A percentile compares a stretch with the other conserved stretches of the same genome.
These are phyloP conservation scores for Raphidocelis subcapitata DNA, from an alignment of 139 green algal species.

Conservation along the genomic window DNA sequence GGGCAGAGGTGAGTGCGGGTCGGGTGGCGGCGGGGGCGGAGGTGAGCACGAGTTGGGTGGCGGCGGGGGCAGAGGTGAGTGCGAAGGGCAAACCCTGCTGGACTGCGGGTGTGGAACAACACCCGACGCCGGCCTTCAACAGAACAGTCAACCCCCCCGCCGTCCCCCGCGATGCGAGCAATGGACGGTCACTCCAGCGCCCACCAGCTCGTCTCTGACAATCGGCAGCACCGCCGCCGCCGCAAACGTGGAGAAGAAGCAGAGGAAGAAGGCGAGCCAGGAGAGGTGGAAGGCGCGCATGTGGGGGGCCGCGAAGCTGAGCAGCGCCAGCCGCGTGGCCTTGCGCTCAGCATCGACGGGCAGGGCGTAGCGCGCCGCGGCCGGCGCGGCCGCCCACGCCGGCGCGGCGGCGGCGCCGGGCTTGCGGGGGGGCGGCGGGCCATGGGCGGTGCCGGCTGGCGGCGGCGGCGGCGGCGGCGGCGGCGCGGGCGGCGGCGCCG, in stretches of 20 bases:
- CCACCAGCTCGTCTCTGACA: conserved; percentile 21
- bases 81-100: neutral
- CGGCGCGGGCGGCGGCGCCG: no score
- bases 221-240: conserved; percentile 55
- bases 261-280: conserved; percentile 52
- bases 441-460: no score
- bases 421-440: no score
- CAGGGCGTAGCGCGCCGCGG: neutral
- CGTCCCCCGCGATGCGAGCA: neutral
- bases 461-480: no score
- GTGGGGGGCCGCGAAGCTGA: conserved; percentile 5
- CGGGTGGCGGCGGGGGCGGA: no score
- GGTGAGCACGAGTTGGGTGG: no score
- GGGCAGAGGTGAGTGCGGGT: no score
- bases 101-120: neutral
- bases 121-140: neutral
- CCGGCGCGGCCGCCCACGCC: no score
- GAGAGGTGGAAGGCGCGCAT: conserved; percentile 39
- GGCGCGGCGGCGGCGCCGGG: no score
- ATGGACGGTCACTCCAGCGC: conserved; percentile 9
- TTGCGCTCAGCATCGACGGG: conserved; percentile 30
- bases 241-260: conserved; percentile 69
- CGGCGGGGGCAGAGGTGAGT: no score
- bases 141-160: neutral
- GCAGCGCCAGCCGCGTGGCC: conserved; percentile 1